phyloP scores from a whole-genome alignment of 306 rosid genomes.

The Acmispon strigosus region DNA sequence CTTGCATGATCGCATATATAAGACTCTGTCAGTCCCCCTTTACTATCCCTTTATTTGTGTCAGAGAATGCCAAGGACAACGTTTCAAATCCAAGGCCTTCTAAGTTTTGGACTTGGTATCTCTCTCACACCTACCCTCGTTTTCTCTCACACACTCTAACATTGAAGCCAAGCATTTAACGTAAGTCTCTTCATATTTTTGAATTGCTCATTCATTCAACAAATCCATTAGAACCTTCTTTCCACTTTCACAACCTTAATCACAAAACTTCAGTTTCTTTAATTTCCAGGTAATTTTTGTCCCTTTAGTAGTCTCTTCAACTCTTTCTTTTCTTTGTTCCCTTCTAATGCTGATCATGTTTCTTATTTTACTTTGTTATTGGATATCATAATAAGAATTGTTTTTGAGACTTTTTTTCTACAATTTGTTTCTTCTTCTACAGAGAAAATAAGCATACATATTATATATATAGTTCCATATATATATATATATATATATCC shows the following conservation, averaged over 20 bases:
- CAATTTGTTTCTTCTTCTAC: neutral
- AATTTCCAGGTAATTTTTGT: neutral
- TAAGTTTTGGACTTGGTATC: neutral
- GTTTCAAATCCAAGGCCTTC: conserved; percentile 32
- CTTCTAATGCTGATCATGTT: neutral
- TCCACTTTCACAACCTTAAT: conserved; percentile 20
- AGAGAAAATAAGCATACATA: neutral
- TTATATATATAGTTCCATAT: neutral
- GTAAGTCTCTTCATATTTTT: conserved; percentile 24
- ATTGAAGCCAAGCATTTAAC: conserved; percentile 41
- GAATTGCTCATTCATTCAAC: conserved; percentile 39
- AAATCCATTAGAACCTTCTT: conserved; percentile 22
- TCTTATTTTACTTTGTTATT: neutral
- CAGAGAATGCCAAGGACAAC: conserved; percentile 13
- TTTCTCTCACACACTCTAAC: conserved; percentile 2
- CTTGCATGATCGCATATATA: too few relatives aligned
- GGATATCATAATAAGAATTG: neutral
- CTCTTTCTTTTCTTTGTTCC: neutral
- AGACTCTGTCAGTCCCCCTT: neutral
- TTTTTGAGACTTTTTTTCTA: neutral
- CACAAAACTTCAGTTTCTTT: neutral
- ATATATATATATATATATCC: neutral
- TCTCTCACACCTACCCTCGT: neutral
- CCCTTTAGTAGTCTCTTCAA: neutral
- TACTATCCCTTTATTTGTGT: conserved; percentile 3